Percentiles rank a stretch among this genome's conserved stretches.
Evolutionary conservation across 768 basidiomycete genomes (phyloP).

Genomic region (Boletus pseudopeckii): DNA sequence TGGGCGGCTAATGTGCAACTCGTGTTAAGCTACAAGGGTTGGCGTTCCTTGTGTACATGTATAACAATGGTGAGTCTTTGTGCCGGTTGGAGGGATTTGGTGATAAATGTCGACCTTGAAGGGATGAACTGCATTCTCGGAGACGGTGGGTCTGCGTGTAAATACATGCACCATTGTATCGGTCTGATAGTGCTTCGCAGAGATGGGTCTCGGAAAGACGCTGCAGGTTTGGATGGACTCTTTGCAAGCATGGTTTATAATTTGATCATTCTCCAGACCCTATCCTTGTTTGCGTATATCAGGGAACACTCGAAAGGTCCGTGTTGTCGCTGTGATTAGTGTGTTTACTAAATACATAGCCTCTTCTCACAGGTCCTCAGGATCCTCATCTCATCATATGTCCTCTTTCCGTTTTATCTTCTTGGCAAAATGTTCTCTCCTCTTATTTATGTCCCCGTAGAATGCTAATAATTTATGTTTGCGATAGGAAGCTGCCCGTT

Average conservation of each 20-base stretch:
- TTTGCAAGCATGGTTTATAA: neutral
- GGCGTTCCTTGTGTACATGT: constrained; percentile 63
- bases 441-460: neutral
- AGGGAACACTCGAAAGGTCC: constrained; percentile 48
- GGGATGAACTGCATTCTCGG: constrained; percentile 71
- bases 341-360: neutral
- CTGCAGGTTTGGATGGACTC: constrained; percentile 41
- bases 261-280: constrained; percentile 35
- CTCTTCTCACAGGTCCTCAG: constrained; percentile 28
- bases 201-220: constrained; percentile 65
- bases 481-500: constrained; percentile 48
- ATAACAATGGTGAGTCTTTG: constrained; percentile 52
- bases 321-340: neutral
- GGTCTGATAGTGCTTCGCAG: constrained; percentile 25
- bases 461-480: neutral
- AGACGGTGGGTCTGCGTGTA: constrained; percentile 45
- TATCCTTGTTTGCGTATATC: constrained; percentile 66
- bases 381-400: constrained; percentile 73
- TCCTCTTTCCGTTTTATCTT: constrained; percentile 62
- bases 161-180: neutral
- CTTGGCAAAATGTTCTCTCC: constrained; percentile 50
- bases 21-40: constrained; percentile 51
- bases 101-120: constrained; percentile 16
- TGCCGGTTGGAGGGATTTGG: neutral
- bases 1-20: neutral